Evolutionary conservation across 306 rosid species (phyloP), one percentile per base, ranked within the genome.

Genomic region (Myrica gale): DNA sequence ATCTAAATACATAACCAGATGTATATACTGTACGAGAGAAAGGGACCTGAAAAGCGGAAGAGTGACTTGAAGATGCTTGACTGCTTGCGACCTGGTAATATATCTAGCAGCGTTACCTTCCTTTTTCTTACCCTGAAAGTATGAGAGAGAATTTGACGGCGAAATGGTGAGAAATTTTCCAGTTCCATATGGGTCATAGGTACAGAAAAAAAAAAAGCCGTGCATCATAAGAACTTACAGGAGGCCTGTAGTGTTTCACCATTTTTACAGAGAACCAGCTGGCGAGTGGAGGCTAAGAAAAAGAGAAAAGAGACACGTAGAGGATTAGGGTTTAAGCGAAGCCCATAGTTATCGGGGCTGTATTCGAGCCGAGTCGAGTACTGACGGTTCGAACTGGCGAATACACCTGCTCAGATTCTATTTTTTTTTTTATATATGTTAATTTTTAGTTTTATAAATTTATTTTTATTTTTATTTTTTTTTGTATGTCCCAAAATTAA

Each of bases 31-130:
- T 26, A 39, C 7, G 50, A 58, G 19, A n/a, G 53, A 20, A 19
- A 37, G 45, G 41, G 19, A 92, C 97, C 99, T 95, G 92, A 92
- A 95, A 73, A 89, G 83, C 13, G 92, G 92, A 60, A 95, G 85
- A 65, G 62, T 87, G 81, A 95, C 90, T 83, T 95, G 99, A 52
- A 92, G 96, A 19, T 78, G 91, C 81, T 92, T 95, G 21, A 92
- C 89, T 15, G 97, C 99, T 65, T 90, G 97, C 16, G 95, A 86
- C 86, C 97, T 88, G 54, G 89, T 95, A 46, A 95, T 82, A 81
- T 82, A 95, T 70, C 88, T 90, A 0, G 99, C 97, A 2, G 97
- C 99, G 77, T 92, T 92, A 10, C 99, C 97, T 75, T 95, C 99
- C 89, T 92, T 92, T 37, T 95, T 95, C 97, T 95, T 85, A 55